Evolutionary conservation across 768 basidiomycete species (phyloP).

Genomic region (Boletales sp.): DNA sequence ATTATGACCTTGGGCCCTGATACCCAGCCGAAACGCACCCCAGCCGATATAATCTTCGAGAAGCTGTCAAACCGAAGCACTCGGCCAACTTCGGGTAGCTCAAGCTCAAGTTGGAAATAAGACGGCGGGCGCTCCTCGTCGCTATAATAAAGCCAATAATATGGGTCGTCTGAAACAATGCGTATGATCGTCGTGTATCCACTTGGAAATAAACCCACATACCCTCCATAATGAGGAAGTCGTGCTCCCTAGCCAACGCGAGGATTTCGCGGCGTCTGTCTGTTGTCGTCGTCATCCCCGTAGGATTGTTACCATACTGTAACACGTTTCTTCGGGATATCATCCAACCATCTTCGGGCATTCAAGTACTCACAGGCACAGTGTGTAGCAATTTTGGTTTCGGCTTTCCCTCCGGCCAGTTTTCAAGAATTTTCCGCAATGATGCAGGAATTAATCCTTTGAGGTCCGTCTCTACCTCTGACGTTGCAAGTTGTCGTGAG

Average conservation of each 20-base stretch:
- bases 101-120: conserved; percentile 72
- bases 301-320: conserved; percentile 76
- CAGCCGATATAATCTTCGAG: conserved; percentile 71
- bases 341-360: background rate
- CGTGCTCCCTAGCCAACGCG: conserved; percentile 58
- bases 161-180: conserved; percentile 55
- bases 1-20: conserved; percentile 64
- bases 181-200: background rate
- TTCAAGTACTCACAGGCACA: conserved; percentile 46
- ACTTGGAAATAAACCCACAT: background rate
- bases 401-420: conserved; percentile 62
- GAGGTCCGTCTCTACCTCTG: conserved; percentile 71
- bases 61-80: conserved; percentile 83
- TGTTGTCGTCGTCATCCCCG: conserved; percentile 66
- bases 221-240: conserved; percentile 80
- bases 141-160: conserved; percentile 66
- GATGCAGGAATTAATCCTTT: conserved; percentile 57
- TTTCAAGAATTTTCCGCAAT: conserved; percentile 55
- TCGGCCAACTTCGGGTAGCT: conserved; percentile 60
- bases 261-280: conserved; percentile 64
- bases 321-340: background rate
- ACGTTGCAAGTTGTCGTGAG: conserved; percentile 1
- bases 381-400: conserved; percentile 76
- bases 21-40: conserved; percentile 71
- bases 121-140: conserved; percentile 54